Base-by-base conservation (phyloP, 805 yeast genomes). In the Nakazawaea pomicola region DNA sequence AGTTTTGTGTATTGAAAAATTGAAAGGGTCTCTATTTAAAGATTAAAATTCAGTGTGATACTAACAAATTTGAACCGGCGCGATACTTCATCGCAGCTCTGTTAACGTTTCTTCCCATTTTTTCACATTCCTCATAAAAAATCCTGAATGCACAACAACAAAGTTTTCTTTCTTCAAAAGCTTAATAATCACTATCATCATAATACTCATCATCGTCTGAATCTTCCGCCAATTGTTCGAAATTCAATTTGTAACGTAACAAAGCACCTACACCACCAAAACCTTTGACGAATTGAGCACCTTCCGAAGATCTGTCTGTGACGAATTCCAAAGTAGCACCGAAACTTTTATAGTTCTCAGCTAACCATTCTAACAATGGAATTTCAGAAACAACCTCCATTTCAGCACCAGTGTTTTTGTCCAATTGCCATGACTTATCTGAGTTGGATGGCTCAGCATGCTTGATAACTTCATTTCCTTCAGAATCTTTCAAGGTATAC, bases 241-340 rank as follows among this genome's bases (percentile, higher is more conserved):
- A 93, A 70, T 93, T 93, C 54, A 93, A 93, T 67, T 89, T 89
- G 68, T 93, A 93, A 70, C 99, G 88, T 62, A 93, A 72, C 54
- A 93, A 62, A 44, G 96, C 97, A 64, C 99, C 99, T 51, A 93
- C 78, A 69, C 99, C 99, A 83, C 99, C 99, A 60, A 93, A 93
- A 46, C 99, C 99, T 55, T 80, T 83, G 46, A 84, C 95, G 65
- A 93, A 93, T 71, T 93, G 99, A 34, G 98, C 95, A 73, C 99
- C 99, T 68, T 93, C 99, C 33, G 95, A 83, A 17, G 96, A 85
- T 68, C 88, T 81, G 70, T 93, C 98, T 38, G 97, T 86, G 52
- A 93, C 96, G 55, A 93, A 93, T 70, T 93, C 99, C 55, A 93
- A 75, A 46, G 83, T 78, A 40, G 99, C 96, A 76, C 99, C 99